These are phyloP conservation scores for Phaffia rhodozyma DNA, from an alignment of 1,284 basidiomycete species.

Conservation along the genomic window DNA sequence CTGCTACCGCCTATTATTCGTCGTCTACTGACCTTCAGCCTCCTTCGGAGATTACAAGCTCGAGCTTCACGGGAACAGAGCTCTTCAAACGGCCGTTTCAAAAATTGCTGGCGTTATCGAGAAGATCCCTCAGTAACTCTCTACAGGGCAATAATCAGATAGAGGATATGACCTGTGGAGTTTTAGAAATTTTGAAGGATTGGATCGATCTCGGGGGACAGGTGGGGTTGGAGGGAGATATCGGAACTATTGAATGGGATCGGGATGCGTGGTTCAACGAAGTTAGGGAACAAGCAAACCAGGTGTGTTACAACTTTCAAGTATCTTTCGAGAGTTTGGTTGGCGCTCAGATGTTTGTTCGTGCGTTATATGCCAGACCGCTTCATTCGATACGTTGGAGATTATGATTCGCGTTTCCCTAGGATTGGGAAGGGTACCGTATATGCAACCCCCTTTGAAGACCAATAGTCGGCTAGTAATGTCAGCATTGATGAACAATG, in stretches of 20 bases:
- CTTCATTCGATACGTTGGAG: constrained; percentile 57
- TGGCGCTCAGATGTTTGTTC: background rate
- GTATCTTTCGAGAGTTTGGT: background rate
- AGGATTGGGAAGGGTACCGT: constrained; percentile 43
- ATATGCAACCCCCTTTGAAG: constrained; percentile 43
- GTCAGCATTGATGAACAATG: constrained; percentile 46
- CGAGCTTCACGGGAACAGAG: constrained; percentile 2
- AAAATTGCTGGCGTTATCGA: background rate
- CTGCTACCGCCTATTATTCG: background rate
- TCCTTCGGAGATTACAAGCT: background rate
- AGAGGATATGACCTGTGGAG: background rate
- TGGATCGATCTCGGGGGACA: background rate
- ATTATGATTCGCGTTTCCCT: constrained; percentile 50
- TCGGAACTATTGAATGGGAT: constrained; percentile 23
- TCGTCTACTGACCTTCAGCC: background rate
- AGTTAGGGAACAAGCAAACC: constrained; percentile 25
- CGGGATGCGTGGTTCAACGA: constrained; percentile 30
- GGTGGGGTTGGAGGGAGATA: constrained; percentile 24
- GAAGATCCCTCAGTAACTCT: background rate
- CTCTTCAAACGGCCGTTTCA: constrained; percentile 6
- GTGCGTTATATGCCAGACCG: constrained; percentile 35
- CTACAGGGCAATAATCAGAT: background rate
- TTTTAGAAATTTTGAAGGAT: background rate
- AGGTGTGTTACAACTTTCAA: constrained; percentile 23
- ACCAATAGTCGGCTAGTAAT: constrained; percentile 48